Evolutionary conservation across 805 yeast species (phyloP).

Genomic region (Kazachstania kunashirensis): DNA sequence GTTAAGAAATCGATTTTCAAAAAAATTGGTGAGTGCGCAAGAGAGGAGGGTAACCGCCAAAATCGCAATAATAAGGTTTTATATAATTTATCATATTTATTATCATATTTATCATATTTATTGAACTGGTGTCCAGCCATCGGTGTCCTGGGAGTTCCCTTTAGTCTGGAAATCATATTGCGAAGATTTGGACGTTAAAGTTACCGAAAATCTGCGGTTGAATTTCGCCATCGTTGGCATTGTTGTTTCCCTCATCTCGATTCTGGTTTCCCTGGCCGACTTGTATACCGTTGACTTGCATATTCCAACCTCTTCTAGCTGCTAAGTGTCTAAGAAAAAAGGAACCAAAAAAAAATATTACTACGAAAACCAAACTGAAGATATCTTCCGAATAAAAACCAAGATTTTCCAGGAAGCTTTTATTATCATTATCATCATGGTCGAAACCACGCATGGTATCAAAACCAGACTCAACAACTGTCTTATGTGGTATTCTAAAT

Average conservation of each 20-base stretch:
- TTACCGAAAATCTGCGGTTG: conserved; percentile 9
- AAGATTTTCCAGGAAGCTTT: conserved; percentile 3
- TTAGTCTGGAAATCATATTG: conserved; percentile 15
- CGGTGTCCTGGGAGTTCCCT: background rate
- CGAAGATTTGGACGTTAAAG: conserved; percentile 22
- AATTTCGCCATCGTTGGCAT: background rate
- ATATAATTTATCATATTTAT: no score
- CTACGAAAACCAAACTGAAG: conserved; percentile 13
- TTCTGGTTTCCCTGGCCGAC: conserved; percentile 1
- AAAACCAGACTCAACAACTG: conserved; percentile 6
- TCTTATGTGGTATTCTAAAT: conserved; percentile 5
- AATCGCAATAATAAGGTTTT: no score
- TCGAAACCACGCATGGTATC: no score
- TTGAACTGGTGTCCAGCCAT: no score
- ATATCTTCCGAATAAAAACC: conserved; percentile 18
- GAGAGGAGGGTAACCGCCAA: no score
- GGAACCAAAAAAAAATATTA: conserved; percentile 13
- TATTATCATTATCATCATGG: background rate
- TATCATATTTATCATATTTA: no score
- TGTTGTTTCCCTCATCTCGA: background rate
- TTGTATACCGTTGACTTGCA: conserved; percentile 17
- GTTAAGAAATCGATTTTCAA: no score
- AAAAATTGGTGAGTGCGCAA: no score
- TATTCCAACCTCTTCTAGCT: conserved; percentile 21
- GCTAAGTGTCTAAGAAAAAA: conserved; percentile 16